Conservation (phyloP, 2,329 filamentous ascomycete genomes). For the Arthrobotrys entomopaga region DNA sequence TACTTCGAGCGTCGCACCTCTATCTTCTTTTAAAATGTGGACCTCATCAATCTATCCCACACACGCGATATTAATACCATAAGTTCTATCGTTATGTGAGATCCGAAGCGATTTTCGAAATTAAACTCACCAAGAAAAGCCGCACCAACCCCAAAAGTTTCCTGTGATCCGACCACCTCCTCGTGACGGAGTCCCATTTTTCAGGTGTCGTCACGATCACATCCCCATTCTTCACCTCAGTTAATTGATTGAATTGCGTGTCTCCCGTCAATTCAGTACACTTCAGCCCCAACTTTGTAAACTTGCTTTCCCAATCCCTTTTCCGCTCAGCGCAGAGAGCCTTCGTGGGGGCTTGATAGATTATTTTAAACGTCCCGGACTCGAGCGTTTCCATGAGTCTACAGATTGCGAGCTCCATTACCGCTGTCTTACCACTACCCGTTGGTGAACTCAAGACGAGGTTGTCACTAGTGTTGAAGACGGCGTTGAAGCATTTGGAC, state of each 20-base stretch:
- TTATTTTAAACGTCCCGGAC: slow-evolving; percentile 76
- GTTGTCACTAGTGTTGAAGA: slow-evolving; percentile 77
- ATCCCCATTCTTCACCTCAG: slow-evolving; percentile 75
- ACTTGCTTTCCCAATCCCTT: slow-evolving; percentile 80
- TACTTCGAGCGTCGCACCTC: slow-evolving; percentile 82
- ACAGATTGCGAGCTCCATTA: slow-evolving; percentile 85
- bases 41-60: slow-evolving; percentile 76
- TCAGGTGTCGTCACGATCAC: slow-evolving; percentile 90
- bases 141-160: slow-evolving; percentile 79
- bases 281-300: slow-evolving; percentile 72
- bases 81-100: not conserved
- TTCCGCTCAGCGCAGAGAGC: slow-evolving; percentile 78
- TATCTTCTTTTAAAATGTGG: slow-evolving; percentile 81
- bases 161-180: slow-evolving; percentile 84
- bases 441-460: slow-evolving; percentile 83
- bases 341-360: slow-evolving; percentile 87
- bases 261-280: slow-evolving; percentile 86
- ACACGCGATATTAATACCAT: slow-evolving; percentile 2
- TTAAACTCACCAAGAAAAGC: slow-evolving; percentile 70
- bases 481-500: slow-evolving; percentile 76
- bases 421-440: slow-evolving; percentile 83
- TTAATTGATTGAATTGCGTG: slow-evolving; percentile 74
- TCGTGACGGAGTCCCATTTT: slow-evolving; percentile 90
- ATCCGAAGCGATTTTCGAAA: not conserved
- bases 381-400: slow-evolving; percentile 70